phyloP scores from a whole-genome alignment of 164 flowering plant species.

The Chimonanthus praecox region DNA sequence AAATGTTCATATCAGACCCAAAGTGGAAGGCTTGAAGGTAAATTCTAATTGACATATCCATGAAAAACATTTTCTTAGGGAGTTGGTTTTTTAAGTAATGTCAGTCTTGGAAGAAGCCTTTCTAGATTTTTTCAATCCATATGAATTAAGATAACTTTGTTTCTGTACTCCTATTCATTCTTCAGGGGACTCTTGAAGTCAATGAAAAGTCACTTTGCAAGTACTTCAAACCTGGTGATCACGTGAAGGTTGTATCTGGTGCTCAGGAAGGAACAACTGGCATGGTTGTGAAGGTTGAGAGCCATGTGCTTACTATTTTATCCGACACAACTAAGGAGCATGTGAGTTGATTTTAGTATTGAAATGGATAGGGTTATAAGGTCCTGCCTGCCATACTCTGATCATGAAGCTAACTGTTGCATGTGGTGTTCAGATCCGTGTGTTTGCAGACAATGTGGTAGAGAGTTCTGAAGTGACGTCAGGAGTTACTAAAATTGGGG shows the following conservation, averaged over 20 bases:
- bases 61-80: not conserved
- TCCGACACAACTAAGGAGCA: slow-evolving; percentile 93
- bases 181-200: slow-evolving; percentile 70
- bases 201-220: slow-evolving; percentile 85
- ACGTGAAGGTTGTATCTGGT: slow-evolving; percentile 92
- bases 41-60: not conserved
- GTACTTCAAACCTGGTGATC: slow-evolving; percentile 91
- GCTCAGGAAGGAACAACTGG: slow-evolving; percentile 94
- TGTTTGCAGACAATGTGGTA: slow-evolving; percentile 92
- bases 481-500: slow-evolving; percentile 82
- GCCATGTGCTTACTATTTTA: slow-evolving; percentile 75
- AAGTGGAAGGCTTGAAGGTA: slow-evolving; percentile 76
- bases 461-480: slow-evolving; percentile 96
- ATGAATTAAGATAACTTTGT: not conserved
- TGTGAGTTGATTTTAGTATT: slow-evolving; percentile 41
- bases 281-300: slow-evolving; percentile 88
- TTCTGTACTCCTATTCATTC: not conserved
- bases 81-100: not conserved
- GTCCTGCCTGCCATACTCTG: too few relatives aligned
- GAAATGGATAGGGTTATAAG: not conserved
- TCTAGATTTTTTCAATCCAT: not conserved
- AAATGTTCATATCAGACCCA: slow-evolving; percentile 75
- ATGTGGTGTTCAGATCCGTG: slow-evolving; percentile 53
- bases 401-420: not conserved
- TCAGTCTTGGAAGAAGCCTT: not conserved